phyloP scores from a whole-genome alignment of 2,329 filamentous ascomycete species.

The Fusarium foetens region DNA sequence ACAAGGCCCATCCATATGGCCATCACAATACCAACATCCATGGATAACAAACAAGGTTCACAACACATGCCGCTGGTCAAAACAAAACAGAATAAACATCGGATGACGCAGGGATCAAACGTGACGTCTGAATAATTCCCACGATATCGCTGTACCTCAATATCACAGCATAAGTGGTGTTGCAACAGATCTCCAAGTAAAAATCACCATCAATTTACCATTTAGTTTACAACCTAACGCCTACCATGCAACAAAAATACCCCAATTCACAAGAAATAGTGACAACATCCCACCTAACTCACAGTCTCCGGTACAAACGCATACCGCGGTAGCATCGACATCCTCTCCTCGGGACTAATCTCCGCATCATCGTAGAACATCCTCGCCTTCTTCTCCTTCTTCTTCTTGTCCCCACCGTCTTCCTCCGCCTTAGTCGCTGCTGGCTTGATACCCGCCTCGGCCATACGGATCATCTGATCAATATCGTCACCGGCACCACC shows the following conservation, averaged over 20 bases:
- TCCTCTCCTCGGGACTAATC: constrained; percentile 87
- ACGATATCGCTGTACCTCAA: not conserved
- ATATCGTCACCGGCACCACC: constrained; percentile 66
- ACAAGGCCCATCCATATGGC: not conserved
- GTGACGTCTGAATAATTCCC: rapidly evolving
- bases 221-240: constrained; percentile 44
- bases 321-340: constrained; percentile 82
- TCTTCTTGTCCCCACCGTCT: constrained; percentile 64
- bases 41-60: not conserved
- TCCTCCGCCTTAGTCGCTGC: constrained; percentile 53
- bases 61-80: not conserved
- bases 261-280: constrained; percentile 6
- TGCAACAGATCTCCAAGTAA: not conserved
- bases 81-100: not conserved
- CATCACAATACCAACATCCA: not conserved
- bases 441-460: constrained; percentile 68
- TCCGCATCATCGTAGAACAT: constrained; percentile 87
- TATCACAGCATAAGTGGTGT: not conserved
- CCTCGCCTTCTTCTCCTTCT: constrained; percentile 74
- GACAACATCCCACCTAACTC: constrained; percentile 19
- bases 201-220: constrained; percentile 39
- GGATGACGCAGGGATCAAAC: rapidly evolving
- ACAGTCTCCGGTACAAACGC: constrained; percentile 59
- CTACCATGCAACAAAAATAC: constrained; percentile 41
- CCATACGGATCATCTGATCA: constrained; percentile 72